Conservation (phyloP, 345 rosid species). For the Gossypium raimondii region DNA sequence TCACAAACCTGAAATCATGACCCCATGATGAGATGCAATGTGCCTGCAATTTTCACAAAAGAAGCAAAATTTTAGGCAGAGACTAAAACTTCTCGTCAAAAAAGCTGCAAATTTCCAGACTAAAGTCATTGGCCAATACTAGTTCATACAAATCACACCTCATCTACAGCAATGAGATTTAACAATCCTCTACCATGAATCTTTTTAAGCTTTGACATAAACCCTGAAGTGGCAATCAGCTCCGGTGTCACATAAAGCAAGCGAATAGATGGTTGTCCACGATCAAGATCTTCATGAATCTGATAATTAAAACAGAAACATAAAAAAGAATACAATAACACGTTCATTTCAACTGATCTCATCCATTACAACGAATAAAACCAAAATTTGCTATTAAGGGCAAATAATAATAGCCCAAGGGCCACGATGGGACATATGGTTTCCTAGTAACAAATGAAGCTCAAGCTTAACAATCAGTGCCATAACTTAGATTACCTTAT, state of each 20-base stretch:
- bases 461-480: constrained; percentile 3
- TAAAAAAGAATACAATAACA: neutral
- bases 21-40: constrained; percentile 99
- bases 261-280: constrained; percentile 76
- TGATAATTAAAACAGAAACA: constrained; percentile 21
- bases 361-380: neutral
- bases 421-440: neutral
- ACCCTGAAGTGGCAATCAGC: constrained; percentile 74
- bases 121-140: neutral
- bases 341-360: neutral
- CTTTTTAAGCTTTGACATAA: constrained; percentile 73
- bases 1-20: constrained; percentile 88
- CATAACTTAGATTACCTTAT: constrained; percentile 32
- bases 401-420: neutral
- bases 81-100: constrained; percentile 1
- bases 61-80: constrained; percentile 9
- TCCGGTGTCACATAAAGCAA: constrained; percentile 94
- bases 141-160: constrained; percentile 41
- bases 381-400: neutral
- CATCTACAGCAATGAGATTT: constrained; percentile 89
- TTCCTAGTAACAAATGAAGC: neutral
- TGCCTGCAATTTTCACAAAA: constrained; percentile 55
- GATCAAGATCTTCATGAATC: constrained; percentile 91
- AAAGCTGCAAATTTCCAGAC: constrained; percentile 10
- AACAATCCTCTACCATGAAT: constrained; percentile 80